Base-by-base conservation (phyloP, 345 rosid species). In the Rhodamnia rubescens region DNA sequence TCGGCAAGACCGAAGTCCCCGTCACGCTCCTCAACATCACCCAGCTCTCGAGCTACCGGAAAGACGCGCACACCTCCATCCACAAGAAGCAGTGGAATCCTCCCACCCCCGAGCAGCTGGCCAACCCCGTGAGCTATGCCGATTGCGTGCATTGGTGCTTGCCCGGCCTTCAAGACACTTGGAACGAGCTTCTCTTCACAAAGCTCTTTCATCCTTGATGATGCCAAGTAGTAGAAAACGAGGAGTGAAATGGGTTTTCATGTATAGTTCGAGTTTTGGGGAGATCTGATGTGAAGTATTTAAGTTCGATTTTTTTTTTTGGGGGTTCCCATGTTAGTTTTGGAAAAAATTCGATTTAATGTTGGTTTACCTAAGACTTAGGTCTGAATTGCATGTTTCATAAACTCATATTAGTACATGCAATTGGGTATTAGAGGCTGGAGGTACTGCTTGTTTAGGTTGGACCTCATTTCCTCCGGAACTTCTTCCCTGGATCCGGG, bases 81-180 rank as follows among this genome's bases (percentile, higher is more conserved):
- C 32, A 97, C 85, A 95, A 98, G 53, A 93, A 95, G 6, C 96
- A 97, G 88, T 98, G 98, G 87, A 95, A 95, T 86, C 90, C 93
- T 90, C 87, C 95, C 47, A 92, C 97, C 2, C 91, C 93, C 5
- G 95, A 94, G 57, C 98, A 97, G 83, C 86, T 93, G 88, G 97
- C 95, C 11, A 94, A 97, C 83, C 98, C 98, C 0, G 90, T 92
- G 49, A 95, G 93, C 2, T 97, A 91, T 14, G 99, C 99, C 2
- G 99, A 97, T 86, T 97, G 99, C 85, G 95, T 97, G 86, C 99
- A 97, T 69, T 97, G 99, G 99, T 97, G 99, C 84, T 95, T 97
- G 47, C 99, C 98, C 1, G 99, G 99, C 14, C 85, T 97, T 54
- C 99, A 98, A 13, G 99, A 97, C 84, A 95, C 95, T 0, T 95